Conservation (phyloP, 345 rosid genomes). For the Moricandia moricandioides region DNA sequence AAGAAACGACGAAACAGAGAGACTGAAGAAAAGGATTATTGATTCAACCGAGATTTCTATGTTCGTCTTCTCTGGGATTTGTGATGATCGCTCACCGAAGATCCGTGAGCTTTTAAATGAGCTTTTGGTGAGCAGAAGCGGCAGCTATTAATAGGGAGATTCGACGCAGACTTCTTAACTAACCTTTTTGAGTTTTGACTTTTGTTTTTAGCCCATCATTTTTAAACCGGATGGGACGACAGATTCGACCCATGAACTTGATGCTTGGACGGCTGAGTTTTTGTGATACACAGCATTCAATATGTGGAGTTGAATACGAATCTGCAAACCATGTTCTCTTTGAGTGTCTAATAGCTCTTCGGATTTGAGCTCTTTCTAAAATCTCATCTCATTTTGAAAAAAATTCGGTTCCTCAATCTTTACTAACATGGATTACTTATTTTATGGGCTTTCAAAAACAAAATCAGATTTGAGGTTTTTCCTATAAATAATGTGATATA, state of each 20-base stretch:
- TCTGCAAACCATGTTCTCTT: too few relatives aligned
- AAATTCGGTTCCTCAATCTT: too few relatives aligned
- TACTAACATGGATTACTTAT: too few relatives aligned
- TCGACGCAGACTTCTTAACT: not conserved
- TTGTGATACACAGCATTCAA: too few relatives aligned
- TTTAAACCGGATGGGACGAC: not conserved
- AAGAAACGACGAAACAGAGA: not conserved
- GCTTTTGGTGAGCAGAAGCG: not conserved
- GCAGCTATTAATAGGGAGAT: constrained; percentile 6
- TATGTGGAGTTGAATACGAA: too few relatives aligned
- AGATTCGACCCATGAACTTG: not conserved
- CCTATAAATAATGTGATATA: too few relatives aligned
- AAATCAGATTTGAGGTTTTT: too few relatives aligned
- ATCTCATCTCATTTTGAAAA: too few relatives aligned
- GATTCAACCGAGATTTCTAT: not conserved
- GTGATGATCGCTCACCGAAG: not conserved
- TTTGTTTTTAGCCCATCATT: not conserved
- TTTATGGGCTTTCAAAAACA: too few relatives aligned
- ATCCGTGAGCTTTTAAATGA: not conserved
- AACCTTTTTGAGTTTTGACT: not conserved
- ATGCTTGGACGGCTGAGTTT: too few relatives aligned
- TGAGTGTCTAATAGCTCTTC: too few relatives aligned
- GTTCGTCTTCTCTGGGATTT: not conserved
- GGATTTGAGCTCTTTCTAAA: too few relatives aligned
- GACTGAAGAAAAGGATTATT: not conserved